Percentiles rank a stretch among this genome's conserved stretches.
These are phyloP conservation scores for Dothistroma septosporum DNA, from an alignment of 2,329 filamentous ascomycete species.

Conservation along the genomic window DNA sequence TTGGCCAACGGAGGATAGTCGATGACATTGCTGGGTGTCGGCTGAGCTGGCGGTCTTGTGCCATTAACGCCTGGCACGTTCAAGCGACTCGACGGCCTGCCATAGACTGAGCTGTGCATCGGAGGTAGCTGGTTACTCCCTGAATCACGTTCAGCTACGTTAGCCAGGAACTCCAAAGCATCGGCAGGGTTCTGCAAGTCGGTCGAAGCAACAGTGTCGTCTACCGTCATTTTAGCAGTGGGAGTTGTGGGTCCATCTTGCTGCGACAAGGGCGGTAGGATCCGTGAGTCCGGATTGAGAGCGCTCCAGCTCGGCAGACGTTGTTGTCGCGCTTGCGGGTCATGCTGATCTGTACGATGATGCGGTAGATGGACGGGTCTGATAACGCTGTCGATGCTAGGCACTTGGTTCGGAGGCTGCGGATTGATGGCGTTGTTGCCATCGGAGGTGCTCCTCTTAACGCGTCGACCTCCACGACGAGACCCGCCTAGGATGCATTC, in stretches of 20 bases:
- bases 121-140: constrained; percentile 29
- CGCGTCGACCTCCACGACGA: constrained; percentile 29
- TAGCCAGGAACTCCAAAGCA: constrained; percentile 33
- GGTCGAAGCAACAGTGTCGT: constrained; percentile 31
- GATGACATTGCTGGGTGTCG: constrained; percentile 19
- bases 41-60: constrained; percentile 6
- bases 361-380: constrained; percentile 15
- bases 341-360: constrained; percentile 15
- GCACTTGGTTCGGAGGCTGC: constrained; percentile 7
- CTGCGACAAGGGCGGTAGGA: constrained; percentile 25
- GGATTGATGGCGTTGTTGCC: background rate
- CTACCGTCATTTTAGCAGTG: constrained; percentile 31
- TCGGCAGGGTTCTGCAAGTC: constrained; percentile 35
- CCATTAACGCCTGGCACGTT: constrained; percentile 13
- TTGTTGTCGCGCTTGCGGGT: constrained; percentile 15
- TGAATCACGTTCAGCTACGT: constrained; percentile 33
- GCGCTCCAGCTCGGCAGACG: constrained; percentile 22
- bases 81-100: constrained; percentile 12
- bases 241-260: constrained; percentile 24
- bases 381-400: constrained; percentile 21
- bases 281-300: constrained; percentile 26
- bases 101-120: constrained; percentile 28
- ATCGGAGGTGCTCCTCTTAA: constrained; percentile 25
- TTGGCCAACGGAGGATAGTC: constrained; percentile 30
- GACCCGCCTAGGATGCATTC: constrained; percentile 34